phyloP scores from a whole-genome alignment of 2,329 filamentous ascomycete species.

The Zalaria obscura region DNA sequence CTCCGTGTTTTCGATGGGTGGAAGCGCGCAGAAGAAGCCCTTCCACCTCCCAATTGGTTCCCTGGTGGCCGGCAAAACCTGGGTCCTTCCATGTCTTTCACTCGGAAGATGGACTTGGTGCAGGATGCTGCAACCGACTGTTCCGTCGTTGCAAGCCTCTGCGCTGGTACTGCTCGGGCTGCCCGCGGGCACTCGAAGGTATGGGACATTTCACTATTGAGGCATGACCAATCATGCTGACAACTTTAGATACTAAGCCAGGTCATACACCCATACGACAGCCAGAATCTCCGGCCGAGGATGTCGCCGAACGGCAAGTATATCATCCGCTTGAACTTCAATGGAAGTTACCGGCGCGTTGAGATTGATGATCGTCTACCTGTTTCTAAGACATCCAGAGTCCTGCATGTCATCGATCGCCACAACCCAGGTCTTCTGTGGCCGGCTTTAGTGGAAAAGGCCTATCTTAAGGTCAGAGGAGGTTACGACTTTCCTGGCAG shows the following conservation, averaged over 20 bases:
- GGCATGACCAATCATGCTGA: neutral
- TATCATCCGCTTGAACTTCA: conserved; percentile 85
- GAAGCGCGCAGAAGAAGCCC: conserved; percentile 60
- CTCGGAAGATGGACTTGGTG: conserved; percentile 61
- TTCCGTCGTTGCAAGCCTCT: conserved; percentile 90
- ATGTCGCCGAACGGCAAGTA: conserved; percentile 77
- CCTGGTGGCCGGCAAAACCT: conserved; percentile 14
- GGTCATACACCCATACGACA: conserved; percentile 63
- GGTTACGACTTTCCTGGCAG: conserved; percentile 97
- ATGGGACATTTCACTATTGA: conserved; percentile 12
- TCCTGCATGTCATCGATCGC: conserved; percentile 77
- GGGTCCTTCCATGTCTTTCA: conserved; percentile 42
- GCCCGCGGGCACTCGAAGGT: conserved; percentile 57
- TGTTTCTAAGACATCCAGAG: conserved; percentile 56
- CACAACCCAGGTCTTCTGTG: conserved; percentile 71
- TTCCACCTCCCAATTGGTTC: conserved; percentile 32
- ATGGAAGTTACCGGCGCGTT: conserved; percentile 79
- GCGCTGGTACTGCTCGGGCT: conserved; percentile 59
- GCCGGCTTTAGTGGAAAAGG: conserved; percentile 90
- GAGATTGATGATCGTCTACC: conserved; percentile 82
- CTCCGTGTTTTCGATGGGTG: conserved; percentile 65
- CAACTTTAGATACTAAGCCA: conserved; percentile 48
- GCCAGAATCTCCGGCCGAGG: conserved; percentile 39
- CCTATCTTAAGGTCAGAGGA: conserved; percentile 86
- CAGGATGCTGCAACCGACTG: conserved; percentile 95